Base-by-base conservation (phyloP, 306 rosid genomes). In the Fragaria ananassa region DNA sequence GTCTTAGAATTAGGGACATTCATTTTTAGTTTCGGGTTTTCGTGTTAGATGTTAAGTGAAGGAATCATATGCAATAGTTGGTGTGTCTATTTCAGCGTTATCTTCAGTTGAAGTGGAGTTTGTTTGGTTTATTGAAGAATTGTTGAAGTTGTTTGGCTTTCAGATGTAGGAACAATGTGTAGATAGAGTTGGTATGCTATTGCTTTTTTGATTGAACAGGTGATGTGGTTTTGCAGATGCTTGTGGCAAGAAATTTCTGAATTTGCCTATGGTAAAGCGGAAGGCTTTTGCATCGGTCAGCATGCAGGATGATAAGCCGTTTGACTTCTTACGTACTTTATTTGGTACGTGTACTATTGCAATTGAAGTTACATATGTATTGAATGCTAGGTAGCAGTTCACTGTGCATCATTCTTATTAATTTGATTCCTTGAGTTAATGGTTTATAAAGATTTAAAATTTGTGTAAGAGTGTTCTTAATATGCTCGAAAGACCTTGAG, bases 261-360 rank as follows among this genome's bases (percentile, higher is more conserved):
- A 77, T 62, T 71, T 71, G n/a, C 14, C 74, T 74, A 65, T 80
- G 78, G 76, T 73, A 77, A 60, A 57, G 66, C 86, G 82, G 68
- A 90, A 92, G 80, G 44, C 87, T 61, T 92, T 94, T 84, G 97
- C 98, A 75, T 89, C 96, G 17, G 81, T 83, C 81, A 86, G 80
- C 83, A 81, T 78, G 72, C 89, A 88, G 81, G 89, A 89, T 35
- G 90, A 90, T 76, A 92, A 87, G 45, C 96, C 95, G 15, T 92
- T 94, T 78, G 92, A 92, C 74, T 92, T 94, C 87, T 69, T 92
- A 29, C 98, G 97, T 42, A 87, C 89, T 80, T 81, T 94, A 35
- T 78, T 94, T 74, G 98, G 98, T 89, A 87, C 23, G 86, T 60
- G 47, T 5, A 31, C n/a, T 64, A n/a, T 42, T 74, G 68, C 79